Conservation (phyloP, 805 yeast genomes). For the Yarrowia osloensis region DNA sequence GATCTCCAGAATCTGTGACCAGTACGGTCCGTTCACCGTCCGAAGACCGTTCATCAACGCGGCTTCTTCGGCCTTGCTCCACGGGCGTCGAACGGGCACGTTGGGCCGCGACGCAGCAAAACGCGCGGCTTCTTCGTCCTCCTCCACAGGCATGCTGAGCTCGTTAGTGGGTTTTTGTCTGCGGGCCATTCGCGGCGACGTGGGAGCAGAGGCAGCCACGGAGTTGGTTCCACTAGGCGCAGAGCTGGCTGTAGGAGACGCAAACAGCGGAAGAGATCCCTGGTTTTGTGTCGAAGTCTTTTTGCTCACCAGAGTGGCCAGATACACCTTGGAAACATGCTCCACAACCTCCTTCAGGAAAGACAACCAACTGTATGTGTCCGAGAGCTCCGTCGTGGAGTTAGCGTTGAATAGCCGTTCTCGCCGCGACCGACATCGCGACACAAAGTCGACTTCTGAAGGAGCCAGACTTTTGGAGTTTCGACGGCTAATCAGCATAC, state of each 20-base stretch:
- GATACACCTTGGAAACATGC: conserved; percentile 55
- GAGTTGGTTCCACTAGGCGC: conserved; percentile 4
- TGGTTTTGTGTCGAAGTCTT: not conserved
- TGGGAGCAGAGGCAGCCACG: not conserved
- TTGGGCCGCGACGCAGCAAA: conserved; percentile 35
- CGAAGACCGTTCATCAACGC: conserved; percentile 81
- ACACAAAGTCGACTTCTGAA: conserved; percentile 75
- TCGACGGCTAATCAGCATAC: conserved; percentile 44
- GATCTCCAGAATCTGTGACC: conserved; percentile 88
- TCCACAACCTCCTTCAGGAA: conserved; percentile 79
- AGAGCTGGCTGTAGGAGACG: not conserved
- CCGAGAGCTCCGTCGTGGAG: conserved; percentile 56
- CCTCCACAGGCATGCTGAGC: conserved; percentile 1
- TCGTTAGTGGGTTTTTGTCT: conserved; percentile 1
- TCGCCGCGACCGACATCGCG: conserved; percentile 70
- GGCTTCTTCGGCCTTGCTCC: conserved; percentile 88
- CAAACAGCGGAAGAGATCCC: not conserved
- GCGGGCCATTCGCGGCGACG: not conserved
- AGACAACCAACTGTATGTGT: conserved; percentile 81
- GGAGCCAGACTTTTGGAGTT: conserved; percentile 55
- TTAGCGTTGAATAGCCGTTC: conserved; percentile 54
- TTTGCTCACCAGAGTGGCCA: conserved; percentile 8
- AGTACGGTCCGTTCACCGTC: conserved; percentile 78
- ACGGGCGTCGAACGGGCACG: conserved; percentile 55
- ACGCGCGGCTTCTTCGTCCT: conserved; percentile 20